Percentiles rank a stretch among this genome's conserved stretches.
Conservation (phyloP, 2,329 filamentous ascomycete species). For the Pestalotiopsis sp. region DNA sequence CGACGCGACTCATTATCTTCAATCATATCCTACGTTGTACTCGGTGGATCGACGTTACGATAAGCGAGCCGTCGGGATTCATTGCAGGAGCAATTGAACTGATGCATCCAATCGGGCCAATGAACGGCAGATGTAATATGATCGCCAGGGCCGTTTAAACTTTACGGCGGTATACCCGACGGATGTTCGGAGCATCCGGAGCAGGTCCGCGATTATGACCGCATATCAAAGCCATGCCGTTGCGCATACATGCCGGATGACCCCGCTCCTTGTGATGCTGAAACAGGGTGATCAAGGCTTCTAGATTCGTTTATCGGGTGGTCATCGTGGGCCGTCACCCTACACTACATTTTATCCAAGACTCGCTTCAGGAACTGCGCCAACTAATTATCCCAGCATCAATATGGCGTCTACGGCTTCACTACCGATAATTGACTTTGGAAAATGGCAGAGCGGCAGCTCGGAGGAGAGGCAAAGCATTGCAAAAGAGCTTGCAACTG, state of each 20-base stretch:
- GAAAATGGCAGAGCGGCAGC: conserved; percentile 22
- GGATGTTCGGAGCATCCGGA: background rate
- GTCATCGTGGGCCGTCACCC: background rate
- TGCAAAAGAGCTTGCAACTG: conserved; percentile 28
- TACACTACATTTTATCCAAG: background rate
- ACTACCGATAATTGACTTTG: conserved; percentile 28
- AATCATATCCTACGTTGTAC: background rate
- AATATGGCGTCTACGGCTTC: background rate
- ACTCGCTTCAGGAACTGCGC: background rate
- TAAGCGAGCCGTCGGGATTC: background rate
- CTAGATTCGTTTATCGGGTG: background rate
- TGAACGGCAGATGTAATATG: background rate
- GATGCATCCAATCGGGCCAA: background rate
- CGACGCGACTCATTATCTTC: background rate
- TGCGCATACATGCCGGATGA: background rate
- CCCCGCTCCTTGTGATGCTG: background rate
- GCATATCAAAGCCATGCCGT: background rate
- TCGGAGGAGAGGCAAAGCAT: conserved; percentile 23
- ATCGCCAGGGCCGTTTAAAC: background rate
- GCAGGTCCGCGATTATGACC: background rate
- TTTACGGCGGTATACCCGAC: background rate
- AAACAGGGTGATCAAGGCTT: background rate
- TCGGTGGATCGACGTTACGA: background rate
- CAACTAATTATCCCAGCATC: background rate
- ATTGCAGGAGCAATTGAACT: background rate